Base-by-base conservation (phyloP, 768 basidiomycete genomes). In the Podaxis carcinomalis region DNA sequence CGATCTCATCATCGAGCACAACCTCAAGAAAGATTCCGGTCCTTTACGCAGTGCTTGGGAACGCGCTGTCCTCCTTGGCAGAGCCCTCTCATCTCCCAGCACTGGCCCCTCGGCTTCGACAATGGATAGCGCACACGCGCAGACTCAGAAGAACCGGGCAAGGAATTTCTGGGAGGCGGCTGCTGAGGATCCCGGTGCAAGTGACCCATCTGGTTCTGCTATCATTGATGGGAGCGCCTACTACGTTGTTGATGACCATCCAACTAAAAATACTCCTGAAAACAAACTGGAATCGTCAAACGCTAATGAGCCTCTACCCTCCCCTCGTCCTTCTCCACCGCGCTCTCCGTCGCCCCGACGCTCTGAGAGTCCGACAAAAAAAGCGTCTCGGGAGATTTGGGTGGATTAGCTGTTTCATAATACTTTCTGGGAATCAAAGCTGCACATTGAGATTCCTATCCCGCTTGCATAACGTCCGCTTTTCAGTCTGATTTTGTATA, bases 1-100 rank as follows among this genome's bases (percentile, higher is more conserved):
- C 69, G 77, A 83, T 42, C 77, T 90, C 67, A 72, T 89, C 51
- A 78, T 91, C 2, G 90, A 90, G 72, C 75, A 75, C 35, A 83
- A 80, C 65, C 72, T 92, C 42, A 83, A 79, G 72, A 78, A 86
- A 42, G 81, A 82, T 16, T 72, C 68, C 1, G 86, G 84, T 13
- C 87, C 86, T n/a, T 74, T 89, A 56, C 73, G 73, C 66, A 80
- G 70, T 39, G 80, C 77, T 9, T 86, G 84, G 83, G 78, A 84
- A 56, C 72, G 65, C 1, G 81, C 80, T 0, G 64, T 83, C 5
- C 32, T 21, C 5, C 14, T 50, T 50, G 67, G 46, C 59, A 65
- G 52, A 65, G 19, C 67, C 6, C 64, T 68, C 1, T 3, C 11
- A 47, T 9, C 52, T 14, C n/a, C 53, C 14, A 13, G 5, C 35